Evolutionary conservation across 345 rosid species (phyloP).

Genomic region (Abelmoschus esculentus): DNA sequence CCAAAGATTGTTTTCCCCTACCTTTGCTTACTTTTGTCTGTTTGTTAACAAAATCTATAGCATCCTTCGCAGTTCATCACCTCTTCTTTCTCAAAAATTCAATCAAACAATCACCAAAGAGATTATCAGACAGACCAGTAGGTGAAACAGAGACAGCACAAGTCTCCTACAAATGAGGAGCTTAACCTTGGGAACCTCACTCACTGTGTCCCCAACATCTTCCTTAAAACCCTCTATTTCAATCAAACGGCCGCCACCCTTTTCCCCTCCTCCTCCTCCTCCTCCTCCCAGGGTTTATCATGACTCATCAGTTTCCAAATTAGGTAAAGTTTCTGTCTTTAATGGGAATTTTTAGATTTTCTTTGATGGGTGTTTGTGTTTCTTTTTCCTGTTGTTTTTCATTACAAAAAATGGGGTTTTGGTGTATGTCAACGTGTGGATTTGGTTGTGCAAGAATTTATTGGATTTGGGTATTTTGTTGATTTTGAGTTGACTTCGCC

Average conservation of each 20-base stretch:
- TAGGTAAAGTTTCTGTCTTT: slow-evolving; percentile 28
- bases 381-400: not conserved
- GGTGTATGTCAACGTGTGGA: not conserved
- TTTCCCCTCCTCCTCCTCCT: slow-evolving; percentile 17
- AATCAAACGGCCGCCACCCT: slow-evolving; percentile 15
- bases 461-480: not conserved
- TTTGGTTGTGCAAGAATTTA: not conserved
- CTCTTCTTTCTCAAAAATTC: not conserved
- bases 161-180: slow-evolving; percentile 50
- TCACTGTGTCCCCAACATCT: slow-evolving; percentile 23
- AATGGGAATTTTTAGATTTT: not conserved
- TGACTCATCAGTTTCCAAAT: slow-evolving; percentile 22
- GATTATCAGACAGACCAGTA: slow-evolving; percentile 3
- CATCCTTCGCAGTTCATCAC: not conserved
- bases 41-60: not conserved
- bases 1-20: not conserved
- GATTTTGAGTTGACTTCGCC: slow-evolving; percentile 1
- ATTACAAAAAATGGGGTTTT: not conserved
- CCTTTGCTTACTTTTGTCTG: not conserved
- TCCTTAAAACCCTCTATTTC: slow-evolving; percentile 24
- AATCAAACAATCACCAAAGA: not conserved
- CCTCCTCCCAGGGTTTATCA: slow-evolving; percentile 29
- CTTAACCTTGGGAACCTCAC: slow-evolving; percentile 52
- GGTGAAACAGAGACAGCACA: not conserved
- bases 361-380: not conserved